phyloP scores from a whole-genome alignment of 805 yeast genomes.

The Lipomyces kockii region DNA sequence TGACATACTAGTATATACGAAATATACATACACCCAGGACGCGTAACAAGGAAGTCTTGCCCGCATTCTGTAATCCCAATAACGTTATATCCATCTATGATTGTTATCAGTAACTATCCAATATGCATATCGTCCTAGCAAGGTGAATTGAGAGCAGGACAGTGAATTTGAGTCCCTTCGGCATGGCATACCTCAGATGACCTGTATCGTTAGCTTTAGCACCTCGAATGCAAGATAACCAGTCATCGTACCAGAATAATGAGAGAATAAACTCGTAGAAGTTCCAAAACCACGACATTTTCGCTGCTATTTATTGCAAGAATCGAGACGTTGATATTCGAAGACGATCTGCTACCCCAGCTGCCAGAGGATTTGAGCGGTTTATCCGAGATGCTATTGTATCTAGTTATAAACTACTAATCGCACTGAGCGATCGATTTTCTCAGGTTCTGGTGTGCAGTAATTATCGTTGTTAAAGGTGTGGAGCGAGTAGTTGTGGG shows the following conservation, averaged over 20 bases:
- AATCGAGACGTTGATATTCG: neutral
- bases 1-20: neutral
- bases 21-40: conserved; percentile 41
- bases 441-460: neutral
- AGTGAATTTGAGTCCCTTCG: neutral
- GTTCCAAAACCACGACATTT: conserved; percentile 34
- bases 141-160: neutral
- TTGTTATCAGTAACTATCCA: neutral
- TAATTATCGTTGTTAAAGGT: neutral
- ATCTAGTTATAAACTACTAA: neutral
- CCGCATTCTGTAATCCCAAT: conserved; percentile 49
- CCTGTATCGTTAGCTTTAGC: conserved; percentile 26
- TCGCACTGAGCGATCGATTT: no score
- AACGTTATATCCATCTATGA: conserved; percentile 46
- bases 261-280: conserved; percentile 43
- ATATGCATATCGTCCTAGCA: neutral
- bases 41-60: conserved; percentile 46
- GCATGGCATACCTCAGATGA: conserved; percentile 39
- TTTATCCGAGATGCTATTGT: neutral
- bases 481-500: neutral
- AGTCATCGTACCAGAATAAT: conserved; percentile 42
- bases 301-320: neutral
- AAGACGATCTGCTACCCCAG: neutral
- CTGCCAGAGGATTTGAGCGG: neutral
- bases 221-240: neutral